Base-by-base conservation (phyloP, 2,329 filamentous ascomycete genomes). In the Sporothrix euskadiensis region DNA sequence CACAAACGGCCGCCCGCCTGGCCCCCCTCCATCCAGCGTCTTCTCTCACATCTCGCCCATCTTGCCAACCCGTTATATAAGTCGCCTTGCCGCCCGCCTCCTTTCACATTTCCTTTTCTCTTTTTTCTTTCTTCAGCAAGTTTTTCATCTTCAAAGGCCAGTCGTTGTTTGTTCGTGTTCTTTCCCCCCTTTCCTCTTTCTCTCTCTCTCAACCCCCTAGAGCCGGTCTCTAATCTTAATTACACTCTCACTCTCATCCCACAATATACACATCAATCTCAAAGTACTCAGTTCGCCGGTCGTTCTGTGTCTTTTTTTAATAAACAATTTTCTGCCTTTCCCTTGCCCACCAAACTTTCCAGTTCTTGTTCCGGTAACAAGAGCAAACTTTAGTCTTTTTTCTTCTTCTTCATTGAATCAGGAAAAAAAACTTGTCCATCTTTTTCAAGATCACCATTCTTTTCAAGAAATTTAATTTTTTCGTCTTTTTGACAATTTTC, bases 121-220 rank as follows among this genome's bases (percentile, higher is more conserved):
- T 84, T 83, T 82, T 83, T 83, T 79, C 79, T 79, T 79, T 88
- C 89, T 86, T 86, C 86, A 91, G 90, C 90, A 92, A 92, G 89
- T 84, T 84, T 80, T 85, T 82, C 86, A 86, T 83, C 80, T 78
- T 81, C 82, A 80, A 85, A 85, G 85, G 84, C 84, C 83, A 82
- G 83, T 85, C 82, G 82, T 84, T 85, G 82, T 85, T 88, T 86
- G 84, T 82, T 80, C 80, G 69, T 84, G 87, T 86, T 57, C 85
- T 84, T 85, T 86, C 84, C 85, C 84, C 82, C 81, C 84, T 85
- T 82, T 85, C 87, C 86, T 84, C 82, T 80, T 79, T 79, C 79
- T 80, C 59, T 84, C 59, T 84, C 87, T 86, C 69, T 78, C 77
- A 75, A 77, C 78, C 76, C 76, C 76, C 75, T 78, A 79, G 80